phyloP scores from a whole-genome alignment of 257 asterid species.

The Perilla frutescens region DNA sequence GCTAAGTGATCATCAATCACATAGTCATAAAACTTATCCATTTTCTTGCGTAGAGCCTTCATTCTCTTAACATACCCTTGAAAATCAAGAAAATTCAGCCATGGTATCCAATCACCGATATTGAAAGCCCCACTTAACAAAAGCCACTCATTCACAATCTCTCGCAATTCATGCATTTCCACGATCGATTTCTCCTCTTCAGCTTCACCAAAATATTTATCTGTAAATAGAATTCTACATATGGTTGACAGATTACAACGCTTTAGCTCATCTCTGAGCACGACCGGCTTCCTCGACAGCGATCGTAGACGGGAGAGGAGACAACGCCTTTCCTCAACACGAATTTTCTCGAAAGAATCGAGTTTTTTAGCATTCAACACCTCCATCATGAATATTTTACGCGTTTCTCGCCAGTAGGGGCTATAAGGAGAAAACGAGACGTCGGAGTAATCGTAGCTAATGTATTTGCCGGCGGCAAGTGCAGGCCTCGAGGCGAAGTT shows the following conservation, averaged over 20 bases:
- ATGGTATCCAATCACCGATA: slow-evolving; percentile 58
- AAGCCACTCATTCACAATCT: slow-evolving; percentile 42
- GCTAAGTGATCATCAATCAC: slow-evolving; percentile 51
- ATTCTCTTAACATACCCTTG: slow-evolving; percentile 49
- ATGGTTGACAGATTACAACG: neutral
- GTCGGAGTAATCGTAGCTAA: slow-evolving; percentile 36
- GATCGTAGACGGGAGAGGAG: slow-evolving; percentile 35
- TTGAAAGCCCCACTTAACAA: slow-evolving; percentile 35
- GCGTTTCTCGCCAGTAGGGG: slow-evolving; percentile 46
- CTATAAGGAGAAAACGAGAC: slow-evolving; percentile 50
- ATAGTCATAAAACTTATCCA: slow-evolving; percentile 37
- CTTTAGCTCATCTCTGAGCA: slow-evolving; percentile 33
- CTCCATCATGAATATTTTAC: slow-evolving; percentile 36
- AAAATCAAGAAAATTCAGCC: slow-evolving; percentile 52
- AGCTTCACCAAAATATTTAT: too few relatives aligned
- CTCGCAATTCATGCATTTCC: slow-evolving; percentile 23
- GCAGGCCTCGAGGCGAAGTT: slow-evolving; percentile 48
- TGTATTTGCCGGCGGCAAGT: slow-evolving; percentile 44
- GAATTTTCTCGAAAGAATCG: slow-evolving; percentile 36
- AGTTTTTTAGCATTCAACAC: slow-evolving; percentile 36
- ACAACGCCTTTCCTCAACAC: slow-evolving; percentile 35
- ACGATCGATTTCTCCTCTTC: too few relatives aligned
- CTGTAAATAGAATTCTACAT: too few relatives aligned
- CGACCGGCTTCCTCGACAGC: slow-evolving; percentile 38
- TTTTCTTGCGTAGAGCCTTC: slow-evolving; percentile 36